Evolutionary conservation across 805 yeast species (phyloP), one percentile per base, ranked within the genome.

Genomic region (Lipomyces spencermartinsiae): DNA sequence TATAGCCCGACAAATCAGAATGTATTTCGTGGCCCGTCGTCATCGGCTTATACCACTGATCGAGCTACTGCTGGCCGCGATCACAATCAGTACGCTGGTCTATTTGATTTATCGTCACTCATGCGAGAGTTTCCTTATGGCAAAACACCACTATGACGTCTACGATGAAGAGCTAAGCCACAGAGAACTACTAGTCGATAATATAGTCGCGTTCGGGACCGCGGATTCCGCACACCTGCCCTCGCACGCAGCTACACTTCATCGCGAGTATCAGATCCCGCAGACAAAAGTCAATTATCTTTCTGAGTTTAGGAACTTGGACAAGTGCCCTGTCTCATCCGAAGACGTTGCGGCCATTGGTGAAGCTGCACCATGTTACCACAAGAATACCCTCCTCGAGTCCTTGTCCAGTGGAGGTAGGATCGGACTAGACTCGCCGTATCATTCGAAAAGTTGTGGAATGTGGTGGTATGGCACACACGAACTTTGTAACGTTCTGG

Each of bases 351-450:
- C 43, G n/a, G 58, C 53, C 10, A 14, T 39, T 7, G 59, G 53
- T 4, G 56, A 49, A 9, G 35, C 31, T 22, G 39, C 68, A 4
- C 65, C 65, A 14, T 66, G 69, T 34, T 9, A 5, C 10, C 19
- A 34, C 57, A 39, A 43, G 53, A 57, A 59, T 33, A 29, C 60
- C 8, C 65, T 68, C 16, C 46, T 68, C 53, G 64, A 53, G 4
- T 43, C 71, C 9, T 58, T 62, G 35, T 62, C 71, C 0, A 8
- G 16, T 29, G 72, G 72, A 16, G 72, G 72, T 25, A 58, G 72
- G 7, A 58, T 64, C 34, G 72, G 71, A 7, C 34, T 64, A 58
- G 68, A 68, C 35, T 66, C 71, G 25, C 65, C 70, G 16, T 69
- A 64, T 39, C 58, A 46, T 12, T 51, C 68, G 4, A 63, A 59